Evolutionary conservation across 768 basidiomycete species (phyloP).

Genomic region (Auriscalpium microsporum): DNA sequence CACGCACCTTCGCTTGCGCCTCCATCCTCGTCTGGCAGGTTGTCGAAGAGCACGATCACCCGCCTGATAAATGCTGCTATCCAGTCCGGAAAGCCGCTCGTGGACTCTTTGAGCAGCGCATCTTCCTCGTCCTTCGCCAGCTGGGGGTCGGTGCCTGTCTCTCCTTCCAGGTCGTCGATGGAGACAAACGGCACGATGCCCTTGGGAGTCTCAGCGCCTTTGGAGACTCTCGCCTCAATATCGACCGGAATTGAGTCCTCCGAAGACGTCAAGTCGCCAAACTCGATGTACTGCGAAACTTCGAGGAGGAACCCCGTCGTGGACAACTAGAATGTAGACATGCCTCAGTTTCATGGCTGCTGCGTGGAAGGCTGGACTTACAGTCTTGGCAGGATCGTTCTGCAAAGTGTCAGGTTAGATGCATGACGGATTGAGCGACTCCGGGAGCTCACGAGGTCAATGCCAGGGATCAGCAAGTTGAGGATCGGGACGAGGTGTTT

Average conservation of each 20-base stretch:
- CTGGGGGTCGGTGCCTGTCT: constrained; percentile 4
- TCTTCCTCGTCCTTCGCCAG: constrained; percentile 63
- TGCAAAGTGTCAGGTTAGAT: constrained; percentile 19
- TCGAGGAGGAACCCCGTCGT: constrained; percentile 71
- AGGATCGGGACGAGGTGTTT: constrained; percentile 76
- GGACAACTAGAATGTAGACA: constrained; percentile 41
- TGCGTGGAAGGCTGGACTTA: constrained; percentile 23
- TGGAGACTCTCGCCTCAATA: constrained; percentile 14
- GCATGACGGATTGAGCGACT: not conserved
- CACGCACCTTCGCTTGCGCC: constrained; percentile 54
- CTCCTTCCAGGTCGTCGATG: constrained; percentile 27
- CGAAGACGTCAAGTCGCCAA: constrained; percentile 49
- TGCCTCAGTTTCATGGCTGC: constrained; percentile 6
- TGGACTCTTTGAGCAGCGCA: constrained; percentile 58
- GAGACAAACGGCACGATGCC: constrained; percentile 22
- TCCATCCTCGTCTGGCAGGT: constrained; percentile 76
- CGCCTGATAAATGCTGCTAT: constrained; percentile 71
- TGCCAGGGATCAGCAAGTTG: constrained; percentile 75
- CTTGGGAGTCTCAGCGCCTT: constrained; percentile 8
- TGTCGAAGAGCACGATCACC: constrained; percentile 74
- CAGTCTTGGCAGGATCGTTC: constrained; percentile 78
- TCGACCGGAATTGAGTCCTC: constrained; percentile 14
- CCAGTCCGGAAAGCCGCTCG: constrained; percentile 75
- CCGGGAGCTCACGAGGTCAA: constrained; percentile 58
- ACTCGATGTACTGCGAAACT: constrained; percentile 66